These are phyloP conservation scores for Pleurotus tuoliensis DNA, from an alignment of 768 basidiomycete species.

Conservation along the genomic window DNA sequence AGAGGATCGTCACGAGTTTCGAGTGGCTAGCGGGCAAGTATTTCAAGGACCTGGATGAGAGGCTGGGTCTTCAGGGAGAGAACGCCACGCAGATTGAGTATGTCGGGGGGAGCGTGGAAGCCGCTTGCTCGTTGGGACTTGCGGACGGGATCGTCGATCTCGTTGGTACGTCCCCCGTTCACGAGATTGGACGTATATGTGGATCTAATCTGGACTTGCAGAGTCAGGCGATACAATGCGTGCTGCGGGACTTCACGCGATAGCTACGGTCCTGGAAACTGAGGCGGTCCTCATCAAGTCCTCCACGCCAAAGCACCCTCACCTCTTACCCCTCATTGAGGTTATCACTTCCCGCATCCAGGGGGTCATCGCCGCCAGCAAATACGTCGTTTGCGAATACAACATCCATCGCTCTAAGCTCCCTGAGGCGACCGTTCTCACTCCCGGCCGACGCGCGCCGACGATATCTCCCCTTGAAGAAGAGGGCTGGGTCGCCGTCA, in stretches of 20 bases:
- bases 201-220: slow-evolving; percentile 23
- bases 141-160: slow-evolving; percentile 99
- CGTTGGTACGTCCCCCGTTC: slow-evolving; percentile 60
- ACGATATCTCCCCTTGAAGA: slow-evolving; percentile 85
- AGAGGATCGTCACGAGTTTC: slow-evolving; percentile 92
- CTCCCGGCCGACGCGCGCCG: slow-evolving; percentile 87
- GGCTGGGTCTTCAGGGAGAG: slow-evolving; percentile 45
- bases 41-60: slow-evolving; percentile 64
- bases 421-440: slow-evolving; percentile 58
- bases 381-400: slow-evolving; percentile 90
- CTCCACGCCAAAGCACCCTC: slow-evolving; percentile 54
- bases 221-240: slow-evolving; percentile 99
- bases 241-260: slow-evolving; percentile 91
- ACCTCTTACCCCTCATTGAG: slow-evolving; percentile 64
- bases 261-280: slow-evolving; percentile 80
- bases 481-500: slow-evolving; percentile 87
- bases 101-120: slow-evolving; percentile 96
- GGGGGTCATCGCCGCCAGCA: slow-evolving; percentile 84
- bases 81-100: slow-evolving; percentile 84
- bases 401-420: slow-evolving; percentile 75
- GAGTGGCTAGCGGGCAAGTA: slow-evolving; percentile 81
- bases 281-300: slow-evolving; percentile 93
- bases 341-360: slow-evolving; percentile 84
- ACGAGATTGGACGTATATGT: too few relatives aligned
- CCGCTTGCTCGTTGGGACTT: slow-evolving; percentile 92